Evolutionary conservation across 2,329 filamentous ascomycete species (phyloP), one percentile per base, ranked within the genome.

Genomic region (Colletotrichum karsti): DNA sequence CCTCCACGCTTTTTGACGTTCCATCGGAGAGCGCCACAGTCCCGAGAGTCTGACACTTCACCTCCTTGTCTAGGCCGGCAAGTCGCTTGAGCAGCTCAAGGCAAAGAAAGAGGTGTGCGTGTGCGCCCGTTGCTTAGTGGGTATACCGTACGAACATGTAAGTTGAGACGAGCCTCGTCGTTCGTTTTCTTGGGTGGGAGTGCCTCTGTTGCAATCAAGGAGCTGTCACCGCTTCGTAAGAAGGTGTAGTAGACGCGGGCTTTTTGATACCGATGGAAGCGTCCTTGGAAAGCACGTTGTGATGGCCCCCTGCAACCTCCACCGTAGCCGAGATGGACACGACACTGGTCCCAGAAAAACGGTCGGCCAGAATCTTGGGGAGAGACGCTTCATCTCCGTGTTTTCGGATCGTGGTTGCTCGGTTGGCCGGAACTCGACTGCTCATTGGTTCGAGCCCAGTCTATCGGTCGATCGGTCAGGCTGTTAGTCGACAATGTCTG

Each of bases 31-130:
- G 46, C 61, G 61, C 61, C 61, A 68, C 61, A 37, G 39, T 65
- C 37, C 54, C 60, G 46, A 64, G 46, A 20, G 65, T 68, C 65
- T 65, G 65, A 65, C 65, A 65, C 54, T 64, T 44, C 30, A 53
- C 28, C 24, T 48, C 7, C 24, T 35, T 59, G 37, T 28, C 37
- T 46, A 48, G 51, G 44, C 15, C 24, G n/a, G 35, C 18, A 35
- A 30, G 30, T 59, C 54, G 61, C 60, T 53, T 30, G 44, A 53
- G 12, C 15, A 55, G n/a, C 35, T 33, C 15, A 46, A 58, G 42
- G 5, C 35, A 46, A 42, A 41, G 35, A n/a, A n/a, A 37, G 5
- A 33, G 26, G 33, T 50, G 59, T 37, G 26, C 4, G n/a, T 42
- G 39, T 41, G 39, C 24, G n/a, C 35, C 20, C 33, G 44, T 33